Conservation (phyloP, 1,139 yeast genomes). For the Nakaseomyces uthaithaninus region DNA sequence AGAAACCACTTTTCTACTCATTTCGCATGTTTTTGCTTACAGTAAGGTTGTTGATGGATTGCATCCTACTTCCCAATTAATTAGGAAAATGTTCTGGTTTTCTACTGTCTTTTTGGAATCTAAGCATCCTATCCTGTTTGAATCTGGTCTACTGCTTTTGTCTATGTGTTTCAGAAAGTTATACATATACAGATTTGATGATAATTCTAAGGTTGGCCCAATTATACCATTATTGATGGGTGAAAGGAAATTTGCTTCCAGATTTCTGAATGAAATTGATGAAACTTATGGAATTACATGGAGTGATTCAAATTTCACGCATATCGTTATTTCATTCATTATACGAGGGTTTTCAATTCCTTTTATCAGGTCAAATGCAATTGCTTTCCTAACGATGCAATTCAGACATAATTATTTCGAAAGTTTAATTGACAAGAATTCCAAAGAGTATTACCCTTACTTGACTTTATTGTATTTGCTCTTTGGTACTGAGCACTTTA, state of each 20-base stretch:
- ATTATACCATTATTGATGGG: conserved; percentile 16
- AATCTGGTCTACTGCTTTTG: conserved; percentile 44
- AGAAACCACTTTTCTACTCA: conserved; percentile 31
- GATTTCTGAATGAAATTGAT: conserved; percentile 42
- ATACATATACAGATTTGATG: conserved; percentile 24
- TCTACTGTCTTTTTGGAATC: conserved; percentile 37
- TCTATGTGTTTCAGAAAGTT: conserved; percentile 30
- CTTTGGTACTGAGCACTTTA: conserved; percentile 44
- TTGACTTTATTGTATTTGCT: conserved; percentile 50
- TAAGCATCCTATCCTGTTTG: conserved; percentile 42
- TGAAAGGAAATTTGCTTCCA: conserved; percentile 35
- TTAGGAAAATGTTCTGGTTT: conserved; percentile 64
- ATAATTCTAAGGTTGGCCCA: conserved; percentile 9
- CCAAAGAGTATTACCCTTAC: conserved; percentile 36
- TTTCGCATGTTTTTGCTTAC: conserved; percentile 40
- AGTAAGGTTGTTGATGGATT: conserved; percentile 60
- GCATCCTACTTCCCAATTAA: conserved; percentile 44
- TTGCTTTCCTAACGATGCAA: conserved; percentile 43
- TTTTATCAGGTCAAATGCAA: conserved; percentile 49
- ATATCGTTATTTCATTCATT: conserved; percentile 44
- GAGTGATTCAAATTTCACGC: conserved; percentile 45
- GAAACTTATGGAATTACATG: conserved; percentile 37
- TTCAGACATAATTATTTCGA: conserved; percentile 41
- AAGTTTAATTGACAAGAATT: conserved; percentile 12
- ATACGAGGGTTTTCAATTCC: conserved; percentile 60